A percentile compares a stretch with the other conserved stretches of the same genome.
Conservation (phyloP, 2,329 filamentous ascomycete species). For the Fusarium sarcochroum region DNA sequence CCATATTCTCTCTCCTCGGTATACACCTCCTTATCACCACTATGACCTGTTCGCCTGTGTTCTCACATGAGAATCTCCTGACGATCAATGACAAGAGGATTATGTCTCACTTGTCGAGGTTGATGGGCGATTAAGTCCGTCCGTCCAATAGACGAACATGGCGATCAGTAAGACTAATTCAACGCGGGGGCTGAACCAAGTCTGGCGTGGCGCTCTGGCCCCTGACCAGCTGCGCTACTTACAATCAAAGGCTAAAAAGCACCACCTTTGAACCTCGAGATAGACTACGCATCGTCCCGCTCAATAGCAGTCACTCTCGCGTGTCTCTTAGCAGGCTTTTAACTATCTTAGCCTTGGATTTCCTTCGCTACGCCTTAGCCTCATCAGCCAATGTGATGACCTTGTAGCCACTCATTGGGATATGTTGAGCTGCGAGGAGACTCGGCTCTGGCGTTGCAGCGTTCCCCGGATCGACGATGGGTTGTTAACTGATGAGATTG, state of each 20-base stretch:
- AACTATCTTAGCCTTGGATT: constrained; percentile 11
- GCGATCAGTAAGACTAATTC: neutral
- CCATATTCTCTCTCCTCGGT: neutral
- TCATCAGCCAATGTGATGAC: constrained; percentile 17
- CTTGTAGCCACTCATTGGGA: constrained; percentile 9
- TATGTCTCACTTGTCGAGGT: constrained; percentile 25
- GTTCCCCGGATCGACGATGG: constrained; percentile 35
- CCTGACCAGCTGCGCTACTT: constrained; percentile 37
- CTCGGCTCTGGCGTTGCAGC: constrained; percentile 8
- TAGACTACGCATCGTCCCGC: constrained; percentile 38
- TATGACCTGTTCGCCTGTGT: constrained; percentile 1
- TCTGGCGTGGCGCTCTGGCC: constrained; percentile 29
- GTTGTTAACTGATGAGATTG: constrained; percentile 10
- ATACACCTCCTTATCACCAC: constrained; percentile 13
- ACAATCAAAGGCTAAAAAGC: constrained; percentile 19
- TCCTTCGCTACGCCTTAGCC: constrained; percentile 13
- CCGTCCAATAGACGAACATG: constrained; percentile 22
- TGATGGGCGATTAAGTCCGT: constrained; percentile 3
- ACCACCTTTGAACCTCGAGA: constrained; percentile 22
- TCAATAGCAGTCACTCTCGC: constrained; percentile 26
- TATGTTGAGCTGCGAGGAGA: constrained; percentile 19
- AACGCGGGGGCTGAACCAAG: constrained; percentile 2
- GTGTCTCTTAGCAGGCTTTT: constrained; percentile 17
- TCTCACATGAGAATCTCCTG: constrained; percentile 29
- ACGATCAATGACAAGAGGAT: constrained; percentile 28